Evolutionary conservation across 129 eudicot species (phyloP).

Genomic region (Erigeron canadensis): DNA sequence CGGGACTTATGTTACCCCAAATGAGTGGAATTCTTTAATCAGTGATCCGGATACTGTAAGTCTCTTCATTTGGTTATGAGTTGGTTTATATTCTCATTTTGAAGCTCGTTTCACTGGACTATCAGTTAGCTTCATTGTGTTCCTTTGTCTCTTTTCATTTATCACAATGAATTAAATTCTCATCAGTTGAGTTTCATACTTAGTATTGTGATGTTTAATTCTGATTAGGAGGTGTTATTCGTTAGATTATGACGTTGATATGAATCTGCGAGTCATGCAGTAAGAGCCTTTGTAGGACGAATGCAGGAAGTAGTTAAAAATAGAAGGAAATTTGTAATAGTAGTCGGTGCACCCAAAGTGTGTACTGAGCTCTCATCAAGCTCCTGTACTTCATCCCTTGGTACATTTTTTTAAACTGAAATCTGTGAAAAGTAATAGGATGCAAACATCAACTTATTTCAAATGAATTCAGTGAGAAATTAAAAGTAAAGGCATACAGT

Average conservation of each 20-base stretch:
- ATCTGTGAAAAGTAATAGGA: background rate
- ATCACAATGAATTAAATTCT: background rate
- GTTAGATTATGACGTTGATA: background rate
- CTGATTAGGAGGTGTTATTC: background rate
- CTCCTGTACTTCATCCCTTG: too few species aligned
- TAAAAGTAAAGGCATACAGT: background rate
- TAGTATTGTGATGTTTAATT: background rate
- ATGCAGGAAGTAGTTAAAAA: background rate
- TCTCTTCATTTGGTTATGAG: slow-evolving; percentile 2
- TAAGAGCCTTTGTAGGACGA: background rate
- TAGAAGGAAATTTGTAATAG: background rate
- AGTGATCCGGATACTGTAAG: slow-evolving; percentile 86
- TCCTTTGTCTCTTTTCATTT: background rate
- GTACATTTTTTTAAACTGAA: background rate
- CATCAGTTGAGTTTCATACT: background rate
- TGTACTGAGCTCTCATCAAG: background rate
- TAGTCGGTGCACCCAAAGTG: background rate
- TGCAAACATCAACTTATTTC: background rate
- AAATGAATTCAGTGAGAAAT: background rate
- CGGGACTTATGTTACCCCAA: slow-evolving; percentile 74
- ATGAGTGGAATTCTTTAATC: slow-evolving; percentile 82
- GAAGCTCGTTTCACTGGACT: slow-evolving; percentile 1
- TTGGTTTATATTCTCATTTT: slow-evolving; percentile 2
- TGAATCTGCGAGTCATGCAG: background rate
- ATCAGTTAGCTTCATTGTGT: background rate